Base-by-base conservation (phyloP, 352 stramenopile genomes). In the Globisporangium lucens region DNA sequence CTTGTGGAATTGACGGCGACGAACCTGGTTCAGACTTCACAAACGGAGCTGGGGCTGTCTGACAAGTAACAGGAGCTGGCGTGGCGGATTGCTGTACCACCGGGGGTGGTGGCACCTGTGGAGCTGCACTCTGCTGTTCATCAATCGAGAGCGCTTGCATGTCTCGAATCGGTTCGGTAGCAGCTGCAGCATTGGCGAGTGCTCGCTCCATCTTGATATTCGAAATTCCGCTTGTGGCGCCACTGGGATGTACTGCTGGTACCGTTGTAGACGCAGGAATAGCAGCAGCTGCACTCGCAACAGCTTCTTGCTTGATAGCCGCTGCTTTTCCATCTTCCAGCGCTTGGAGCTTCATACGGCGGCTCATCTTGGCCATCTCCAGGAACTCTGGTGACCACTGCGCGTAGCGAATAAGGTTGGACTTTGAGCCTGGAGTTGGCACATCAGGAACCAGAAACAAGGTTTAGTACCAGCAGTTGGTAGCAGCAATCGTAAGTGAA, bases 371-470 rank as follows among this genome's bases (percentile, higher is more conserved):
- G 10, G 76, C 73, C 66, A 79, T 72, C 43, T 89, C 80, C 27
- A 75, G 46, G 55, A 87, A 85, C 46, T 68, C 65, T 0, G 64
- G 36, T 33, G 74, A 76, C 82, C 82, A 93, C 33, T 64, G 75
- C 33, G 74, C 75, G 36, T 82, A 87, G 9, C 70, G 74, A 13
- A 86, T 47, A 53, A 86, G 77, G n/a, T 30, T 75, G 0, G 71
- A 68, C n/a, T 73, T 72, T 22, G 76, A 73, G 3, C 77, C 81
- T 89, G 56, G 22, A 51, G 0, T 5, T 43, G 17, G 2, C 30
- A 65, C 33, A 53, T n/a, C 15, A 8, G 30, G 7, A 46, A 56
- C n/a, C 27, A 7, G 30, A 20, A 43, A 9, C 22, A 12, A 0
- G 38, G 22, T 33, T 43, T 17, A 65, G 38, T 38, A 52, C 27